These are phyloP conservation scores for Sporisorium exsertum DNA, from an alignment of 1,284 basidiomycete genomes.

Conservation along the genomic window DNA sequence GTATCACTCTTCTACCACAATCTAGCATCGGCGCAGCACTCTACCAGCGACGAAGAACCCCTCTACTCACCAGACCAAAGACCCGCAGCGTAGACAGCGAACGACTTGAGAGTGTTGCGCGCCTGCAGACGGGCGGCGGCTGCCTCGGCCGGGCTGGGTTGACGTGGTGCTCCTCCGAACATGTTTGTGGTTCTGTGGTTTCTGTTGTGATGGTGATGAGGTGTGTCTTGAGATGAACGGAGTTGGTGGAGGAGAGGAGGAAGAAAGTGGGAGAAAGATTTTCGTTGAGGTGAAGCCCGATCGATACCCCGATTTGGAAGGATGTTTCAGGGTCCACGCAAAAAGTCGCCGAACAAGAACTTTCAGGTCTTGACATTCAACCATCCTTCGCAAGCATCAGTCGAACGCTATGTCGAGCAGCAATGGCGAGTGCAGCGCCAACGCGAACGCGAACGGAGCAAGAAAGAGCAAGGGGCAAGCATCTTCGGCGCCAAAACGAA, in stretches of 20 bases:
- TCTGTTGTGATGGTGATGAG: neutral
- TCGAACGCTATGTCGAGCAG: constrained; percentile 16
- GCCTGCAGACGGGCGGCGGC: constrained; percentile 38
- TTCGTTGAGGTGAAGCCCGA: neutral
- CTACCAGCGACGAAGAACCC: too few relatives aligned
- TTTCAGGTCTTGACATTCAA: neutral
- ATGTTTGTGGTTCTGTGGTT: constrained; percentile 11
- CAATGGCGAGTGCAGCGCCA: constrained; percentile 18
- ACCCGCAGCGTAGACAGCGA: constrained; percentile 38
- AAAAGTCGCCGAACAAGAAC: constrained; percentile 8
- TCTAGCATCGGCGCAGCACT: too few relatives aligned
- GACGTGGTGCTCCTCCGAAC: constrained; percentile 50
- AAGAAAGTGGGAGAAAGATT: constrained; percentile 9
- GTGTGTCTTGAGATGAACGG: neutral
- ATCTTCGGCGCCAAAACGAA: constrained; percentile 4
- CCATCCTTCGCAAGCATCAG: neutral
- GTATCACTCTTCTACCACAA: too few relatives aligned
- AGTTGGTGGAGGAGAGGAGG: neutral
- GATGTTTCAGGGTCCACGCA: constrained; percentile 20
- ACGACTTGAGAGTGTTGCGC: constrained; percentile 29
- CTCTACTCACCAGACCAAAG: constrained; percentile 44
- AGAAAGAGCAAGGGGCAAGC: neutral
- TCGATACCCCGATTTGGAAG: neutral
- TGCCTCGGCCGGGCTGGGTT: constrained; percentile 33
- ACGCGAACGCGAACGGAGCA: neutral